Evolutionary conservation across 1,284 basidiomycete species (phyloP).

Genomic region (Boletus mariae): DNA sequence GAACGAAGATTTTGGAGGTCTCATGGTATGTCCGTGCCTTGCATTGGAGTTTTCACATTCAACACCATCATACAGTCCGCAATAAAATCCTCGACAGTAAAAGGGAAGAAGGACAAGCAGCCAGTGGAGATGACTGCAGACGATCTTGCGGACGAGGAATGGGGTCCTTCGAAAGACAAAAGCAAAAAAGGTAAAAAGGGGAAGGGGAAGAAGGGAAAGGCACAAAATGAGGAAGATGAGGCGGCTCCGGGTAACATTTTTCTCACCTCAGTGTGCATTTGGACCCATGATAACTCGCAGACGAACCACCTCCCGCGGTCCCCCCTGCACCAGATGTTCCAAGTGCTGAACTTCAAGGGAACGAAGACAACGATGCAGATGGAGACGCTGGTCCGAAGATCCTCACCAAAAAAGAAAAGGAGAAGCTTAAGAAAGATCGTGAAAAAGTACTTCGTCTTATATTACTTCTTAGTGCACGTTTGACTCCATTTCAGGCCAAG

Average conservation of each 20-base stretch:
- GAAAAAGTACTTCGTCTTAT: conserved; percentile 64
- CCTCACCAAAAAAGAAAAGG: conserved; percentile 89
- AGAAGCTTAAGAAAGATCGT: conserved; percentile 89
- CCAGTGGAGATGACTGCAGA: conserved; percentile 56
- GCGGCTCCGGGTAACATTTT: conserved; percentile 25
- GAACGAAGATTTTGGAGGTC: conserved; percentile 73
- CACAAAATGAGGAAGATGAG: conserved; percentile 41
- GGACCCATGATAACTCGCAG: conserved; percentile 14
- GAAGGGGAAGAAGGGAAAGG: conserved; percentile 46
- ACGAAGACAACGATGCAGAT: conserved; percentile 31
- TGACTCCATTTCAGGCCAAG: conserved; percentile 63
- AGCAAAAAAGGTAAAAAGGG: conserved; percentile 48
- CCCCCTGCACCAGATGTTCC: conserved; percentile 18
- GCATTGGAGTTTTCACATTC: conserved; percentile 5
- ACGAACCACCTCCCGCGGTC: conserved; percentile 31
- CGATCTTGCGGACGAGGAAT: conserved; percentile 66
- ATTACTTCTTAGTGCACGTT: conserved; percentile 2
- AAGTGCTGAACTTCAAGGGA: conserved; percentile 30
- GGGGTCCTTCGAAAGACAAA: conserved; percentile 57
- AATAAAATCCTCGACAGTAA: conserved; percentile 52
- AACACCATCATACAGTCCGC: conserved; percentile 39
- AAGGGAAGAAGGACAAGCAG: conserved; percentile 58
- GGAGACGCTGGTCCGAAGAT: conserved; percentile 51
- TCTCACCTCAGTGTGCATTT: conserved; percentile 5
- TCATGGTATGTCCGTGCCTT: conserved; percentile 63